These are phyloP conservation scores for Saussurea involucrata DNA, from an alignment of 129 eudicot species.

Conservation along the genomic window DNA sequence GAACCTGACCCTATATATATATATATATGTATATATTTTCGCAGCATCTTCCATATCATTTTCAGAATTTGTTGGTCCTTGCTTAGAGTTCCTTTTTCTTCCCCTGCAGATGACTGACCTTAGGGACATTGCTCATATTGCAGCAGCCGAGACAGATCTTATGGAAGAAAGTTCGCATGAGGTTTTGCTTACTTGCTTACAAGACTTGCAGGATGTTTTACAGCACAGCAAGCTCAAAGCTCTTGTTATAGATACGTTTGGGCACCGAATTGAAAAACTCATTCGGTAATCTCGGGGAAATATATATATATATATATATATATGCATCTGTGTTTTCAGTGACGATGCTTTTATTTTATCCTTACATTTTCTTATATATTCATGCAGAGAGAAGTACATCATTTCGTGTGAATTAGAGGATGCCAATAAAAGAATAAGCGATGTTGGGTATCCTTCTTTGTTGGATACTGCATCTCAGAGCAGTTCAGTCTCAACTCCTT, in stretches of 20 bases:
- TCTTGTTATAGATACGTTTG: slow-evolving; percentile 85
- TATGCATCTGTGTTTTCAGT: background rate
- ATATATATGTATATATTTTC: background rate
- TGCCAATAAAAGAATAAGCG: slow-evolving; percentile 35
- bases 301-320: background rate
- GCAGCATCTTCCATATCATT: background rate
- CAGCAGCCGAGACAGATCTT: slow-evolving; percentile 60
- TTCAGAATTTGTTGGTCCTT: background rate
- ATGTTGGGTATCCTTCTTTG: slow-evolving; percentile 35
- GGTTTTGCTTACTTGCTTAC: slow-evolving; percentile 60
- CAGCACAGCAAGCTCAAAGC: slow-evolving; percentile 58
- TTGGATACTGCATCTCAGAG: slow-evolving; percentile 64
- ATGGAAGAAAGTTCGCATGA: slow-evolving; percentile 62
- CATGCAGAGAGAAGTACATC: slow-evolving; percentile 74
- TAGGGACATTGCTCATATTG: slow-evolving; percentile 68
- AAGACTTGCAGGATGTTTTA: slow-evolving; percentile 72
- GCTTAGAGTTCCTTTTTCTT: slow-evolving; percentile 4
- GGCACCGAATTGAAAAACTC: slow-evolving; percentile 71
- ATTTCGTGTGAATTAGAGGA: slow-evolving; percentile 61
- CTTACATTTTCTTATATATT: slow-evolving; percentile 6
- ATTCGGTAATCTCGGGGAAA: slow-evolving; percentile 44
- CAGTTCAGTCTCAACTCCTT: slow-evolving; percentile 71
- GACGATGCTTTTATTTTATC: background rate
- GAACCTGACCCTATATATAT: too few relatives aligned
- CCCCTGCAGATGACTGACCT: slow-evolving; percentile 67